Evolutionary conservation across 2,329 filamentous ascomycete genomes (phyloP).

Genomic region (Tolypocladium inflatum): DNA sequence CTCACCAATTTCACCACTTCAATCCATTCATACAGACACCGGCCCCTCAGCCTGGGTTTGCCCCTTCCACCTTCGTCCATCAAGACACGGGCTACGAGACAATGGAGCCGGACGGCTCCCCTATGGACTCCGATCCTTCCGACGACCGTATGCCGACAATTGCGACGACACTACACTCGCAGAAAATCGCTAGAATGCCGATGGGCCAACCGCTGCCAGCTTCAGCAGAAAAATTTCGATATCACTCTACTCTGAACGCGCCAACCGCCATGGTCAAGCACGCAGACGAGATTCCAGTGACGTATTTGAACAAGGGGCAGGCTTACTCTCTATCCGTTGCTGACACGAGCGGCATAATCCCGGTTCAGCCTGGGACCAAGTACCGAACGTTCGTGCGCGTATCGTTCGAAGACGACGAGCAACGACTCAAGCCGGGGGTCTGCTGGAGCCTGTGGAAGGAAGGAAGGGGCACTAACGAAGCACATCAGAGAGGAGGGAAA

Average conservation of each 20-base stretch:
- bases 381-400: slow-evolving; percentile 92
- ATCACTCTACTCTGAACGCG: slow-evolving; percentile 81
- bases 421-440: slow-evolving; percentile 69
- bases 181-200: slow-evolving; percentile 35
- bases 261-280: slow-evolving; percentile 95
- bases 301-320: slow-evolving; percentile 95
- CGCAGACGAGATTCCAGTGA: slow-evolving; percentile 85
- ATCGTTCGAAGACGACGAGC: slow-evolving; percentile 93
- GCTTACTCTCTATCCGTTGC: slow-evolving; percentile 80
- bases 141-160: slow-evolving; percentile 44
- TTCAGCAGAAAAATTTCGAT: slow-evolving; percentile 69
- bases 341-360: slow-evolving; percentile 60
- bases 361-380: slow-evolving; percentile 49
- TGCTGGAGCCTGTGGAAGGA: slow-evolving; percentile 95
- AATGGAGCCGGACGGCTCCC: slow-evolving; percentile 65
- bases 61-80: slow-evolving; percentile 71
- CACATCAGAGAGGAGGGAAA: slow-evolving; percentile 85
- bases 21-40: slow-evolving; percentile 62
- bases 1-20: slow-evolving; percentile 55
- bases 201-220: slow-evolving; percentile 38
- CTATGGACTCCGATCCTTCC: slow-evolving; percentile 47
- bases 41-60: slow-evolving; percentile 51
- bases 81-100: slow-evolving; percentile 72
- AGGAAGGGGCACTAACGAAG: slow-evolving; percentile 88
- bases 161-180: slow-evolving; percentile 50